Evolutionary conservation across 495 filamentous ascomycete genomes (phyloP).

Genomic region (Hypoxylon intermedium): DNA sequence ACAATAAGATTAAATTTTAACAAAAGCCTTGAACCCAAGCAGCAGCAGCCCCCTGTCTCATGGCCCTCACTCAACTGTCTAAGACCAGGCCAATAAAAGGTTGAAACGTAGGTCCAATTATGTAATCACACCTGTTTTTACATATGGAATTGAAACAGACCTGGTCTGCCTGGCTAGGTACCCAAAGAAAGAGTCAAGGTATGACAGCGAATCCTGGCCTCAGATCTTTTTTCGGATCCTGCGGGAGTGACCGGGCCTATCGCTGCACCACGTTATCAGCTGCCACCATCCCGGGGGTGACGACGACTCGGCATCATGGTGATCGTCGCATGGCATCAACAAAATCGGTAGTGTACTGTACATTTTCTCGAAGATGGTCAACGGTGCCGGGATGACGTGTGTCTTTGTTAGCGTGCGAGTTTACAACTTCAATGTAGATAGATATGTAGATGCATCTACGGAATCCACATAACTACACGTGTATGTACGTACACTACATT

Average conservation of each 20-base stretch:
- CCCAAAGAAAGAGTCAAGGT: background rate
- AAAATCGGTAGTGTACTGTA: background rate
- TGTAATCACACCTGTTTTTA: background rate
- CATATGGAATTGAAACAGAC: background rate
- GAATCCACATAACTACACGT: no score
- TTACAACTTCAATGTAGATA: no score
- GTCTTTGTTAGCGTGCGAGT: no score
- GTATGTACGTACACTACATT: no score
- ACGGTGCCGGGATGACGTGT: constrained; percentile 26
- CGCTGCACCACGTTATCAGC: constrained; percentile 15
- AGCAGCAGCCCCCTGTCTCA: background rate
- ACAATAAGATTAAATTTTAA: no score
- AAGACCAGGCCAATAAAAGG: constrained; percentile 15
- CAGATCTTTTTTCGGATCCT: constrained; percentile 16
- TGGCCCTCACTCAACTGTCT: constrained; percentile 15
- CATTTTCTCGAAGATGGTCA: constrained; percentile 1
- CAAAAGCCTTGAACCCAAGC: background rate
- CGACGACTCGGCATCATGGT: constrained; percentile 26
- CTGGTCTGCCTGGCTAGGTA: background rate
- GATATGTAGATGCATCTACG: no score
- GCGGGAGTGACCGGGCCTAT: constrained; percentile 1
- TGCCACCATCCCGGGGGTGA: constrained; percentile 18
- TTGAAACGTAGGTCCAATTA: constrained; percentile 23
- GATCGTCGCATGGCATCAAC: constrained; percentile 19
- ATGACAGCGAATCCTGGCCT: background rate